Percentiles rank a stretch among this genome's conserved stretches.
These are phyloP conservation scores for Sphaerostilbella broomeana DNA, from an alignment of 2,329 filamentous ascomycete genomes.

Conservation along the genomic window DNA sequence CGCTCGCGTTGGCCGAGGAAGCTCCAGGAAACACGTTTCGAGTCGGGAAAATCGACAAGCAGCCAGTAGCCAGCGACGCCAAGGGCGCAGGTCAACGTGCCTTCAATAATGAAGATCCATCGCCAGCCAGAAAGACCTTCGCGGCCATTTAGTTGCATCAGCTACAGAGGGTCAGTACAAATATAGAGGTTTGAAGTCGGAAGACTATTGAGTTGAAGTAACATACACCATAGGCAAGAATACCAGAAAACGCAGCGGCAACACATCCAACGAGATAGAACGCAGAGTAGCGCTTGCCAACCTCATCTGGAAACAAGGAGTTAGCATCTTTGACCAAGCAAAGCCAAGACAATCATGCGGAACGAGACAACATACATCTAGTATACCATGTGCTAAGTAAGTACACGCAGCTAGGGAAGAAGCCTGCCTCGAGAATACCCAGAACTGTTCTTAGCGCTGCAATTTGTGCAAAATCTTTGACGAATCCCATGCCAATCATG, in stretches of 20 bases:
- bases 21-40: slow-evolving; percentile 40
- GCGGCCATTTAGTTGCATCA: slow-evolving; percentile 57
- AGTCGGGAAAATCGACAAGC: slow-evolving; percentile 59
- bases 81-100: slow-evolving; percentile 47
- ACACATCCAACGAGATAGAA: slow-evolving; percentile 66
- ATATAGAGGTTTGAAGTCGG: slow-evolving; percentile 18
- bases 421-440: slow-evolving; percentile 62
- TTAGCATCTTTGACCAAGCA: no score
- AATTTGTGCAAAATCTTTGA: slow-evolving; percentile 44
- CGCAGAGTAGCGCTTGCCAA: slow-evolving; percentile 61
- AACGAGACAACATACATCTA: slow-evolving; percentile 51
- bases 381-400: slow-evolving; percentile 70
- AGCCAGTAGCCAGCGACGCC: slow-evolving; percentile 48
- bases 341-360: background rate
- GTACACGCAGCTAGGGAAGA: slow-evolving; percentile 66
- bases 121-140: slow-evolving; percentile 53
- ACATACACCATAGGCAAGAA: slow-evolving; percentile 61
- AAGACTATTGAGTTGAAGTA: slow-evolving; percentile 14
- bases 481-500: slow-evolving; percentile 62
- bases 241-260: slow-evolving; percentile 59
- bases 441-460: slow-evolving; percentile 52
- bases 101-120: slow-evolving; percentile 59
- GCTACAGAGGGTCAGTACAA: slow-evolving; percentile 18
- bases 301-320: slow-evolving; percentile 45
- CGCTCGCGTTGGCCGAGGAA: slow-evolving; percentile 49